phyloP scores from a whole-genome alignment of 1,139 yeast genomes.

The Candida pseudoviswanathii region DNA sequence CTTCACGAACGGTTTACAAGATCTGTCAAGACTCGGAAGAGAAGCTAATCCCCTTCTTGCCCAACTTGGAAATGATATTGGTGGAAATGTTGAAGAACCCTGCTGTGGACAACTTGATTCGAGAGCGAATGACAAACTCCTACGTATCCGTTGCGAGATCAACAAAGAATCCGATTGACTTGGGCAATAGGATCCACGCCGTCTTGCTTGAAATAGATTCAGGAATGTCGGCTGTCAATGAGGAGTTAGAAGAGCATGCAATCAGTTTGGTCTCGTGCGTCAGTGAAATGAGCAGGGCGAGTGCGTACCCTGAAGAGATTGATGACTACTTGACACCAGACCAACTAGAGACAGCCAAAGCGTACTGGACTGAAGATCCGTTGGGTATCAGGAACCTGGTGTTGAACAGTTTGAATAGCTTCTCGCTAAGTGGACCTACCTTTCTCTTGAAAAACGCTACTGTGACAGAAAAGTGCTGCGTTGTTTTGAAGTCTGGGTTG shows the following conservation, averaged over 20 bases:
- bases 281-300: slow-evolving; percentile 68
- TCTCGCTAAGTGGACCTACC: slow-evolving; percentile 41
- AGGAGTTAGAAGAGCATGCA: slow-evolving; percentile 41
- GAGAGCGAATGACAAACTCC: slow-evolving; percentile 63
- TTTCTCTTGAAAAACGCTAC: slow-evolving; percentile 31
- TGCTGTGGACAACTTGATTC: slow-evolving; percentile 49
- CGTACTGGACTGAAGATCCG: slow-evolving; percentile 48
- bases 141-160: slow-evolving; percentile 64
- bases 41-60: slow-evolving; percentile 47
- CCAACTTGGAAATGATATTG: slow-evolving; percentile 54
- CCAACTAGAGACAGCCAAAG: slow-evolving; percentile 23
- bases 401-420: slow-evolving; percentile 37
- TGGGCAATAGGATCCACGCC: slow-evolving; percentile 24
- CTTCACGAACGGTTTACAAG: slow-evolving; percentile 61
- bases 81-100: slow-evolving; percentile 53
- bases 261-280: slow-evolving; percentile 62
- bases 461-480: slow-evolving; percentile 58
- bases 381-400: slow-evolving; percentile 41
- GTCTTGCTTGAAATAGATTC: slow-evolving; percentile 24
- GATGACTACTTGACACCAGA: slow-evolving; percentile 40
- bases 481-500: slow-evolving; percentile 57
- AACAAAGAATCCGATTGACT: slow-evolving; percentile 41
- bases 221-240: not conserved
- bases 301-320: slow-evolving; percentile 59
- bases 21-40: slow-evolving; percentile 63